Conservation (phyloP, 305 asterid species). For the Plantago rigida region DNA sequence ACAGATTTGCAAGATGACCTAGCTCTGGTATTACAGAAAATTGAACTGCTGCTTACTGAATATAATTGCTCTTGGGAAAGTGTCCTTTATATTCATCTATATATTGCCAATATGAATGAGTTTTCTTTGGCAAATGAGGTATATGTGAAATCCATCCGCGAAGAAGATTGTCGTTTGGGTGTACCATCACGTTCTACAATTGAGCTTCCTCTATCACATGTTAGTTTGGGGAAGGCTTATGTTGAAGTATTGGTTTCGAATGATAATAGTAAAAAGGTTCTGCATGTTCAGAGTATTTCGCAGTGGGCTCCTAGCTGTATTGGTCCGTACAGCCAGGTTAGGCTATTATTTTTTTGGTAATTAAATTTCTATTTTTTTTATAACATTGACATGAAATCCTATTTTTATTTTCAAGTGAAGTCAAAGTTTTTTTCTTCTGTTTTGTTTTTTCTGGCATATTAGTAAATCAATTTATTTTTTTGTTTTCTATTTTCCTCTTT, state of each 20-base stretch:
- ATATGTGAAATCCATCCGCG: constrained; percentile 71
- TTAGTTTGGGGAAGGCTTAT: constrained; percentile 75
- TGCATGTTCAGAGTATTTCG: constrained; percentile 93
- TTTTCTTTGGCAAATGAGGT: constrained; percentile 64
- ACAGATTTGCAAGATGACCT: constrained; percentile 66
- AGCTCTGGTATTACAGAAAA: constrained; percentile 47
- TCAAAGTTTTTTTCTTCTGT: too few species aligned
- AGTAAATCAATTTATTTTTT: too few species aligned
- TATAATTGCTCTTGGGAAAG: constrained; percentile 70
- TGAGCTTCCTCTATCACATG: constrained; percentile 75
- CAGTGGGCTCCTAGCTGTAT: constrained; percentile 99
- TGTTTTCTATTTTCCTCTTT: too few species aligned
- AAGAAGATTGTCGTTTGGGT: constrained; percentile 78
- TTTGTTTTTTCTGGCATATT: too few species aligned
- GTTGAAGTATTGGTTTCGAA: constrained; percentile 74
- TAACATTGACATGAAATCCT: too few species aligned
- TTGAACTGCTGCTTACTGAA: constrained; percentile 52
- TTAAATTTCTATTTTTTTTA: constrained; percentile 5
- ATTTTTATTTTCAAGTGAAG: not conserved
- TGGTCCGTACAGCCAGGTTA: constrained; percentile 96
- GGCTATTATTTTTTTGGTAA: constrained; percentile 16
- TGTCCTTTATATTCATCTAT: constrained; percentile 78
- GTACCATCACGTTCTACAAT: constrained; percentile 91
- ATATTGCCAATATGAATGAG: constrained; percentile 66
- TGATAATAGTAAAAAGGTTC: constrained; percentile 62